Evolutionary conservation across 768 basidiomycete genomes (phyloP), one percentile per base, ranked within the genome.

Genomic region (Tulasnella sp.): DNA sequence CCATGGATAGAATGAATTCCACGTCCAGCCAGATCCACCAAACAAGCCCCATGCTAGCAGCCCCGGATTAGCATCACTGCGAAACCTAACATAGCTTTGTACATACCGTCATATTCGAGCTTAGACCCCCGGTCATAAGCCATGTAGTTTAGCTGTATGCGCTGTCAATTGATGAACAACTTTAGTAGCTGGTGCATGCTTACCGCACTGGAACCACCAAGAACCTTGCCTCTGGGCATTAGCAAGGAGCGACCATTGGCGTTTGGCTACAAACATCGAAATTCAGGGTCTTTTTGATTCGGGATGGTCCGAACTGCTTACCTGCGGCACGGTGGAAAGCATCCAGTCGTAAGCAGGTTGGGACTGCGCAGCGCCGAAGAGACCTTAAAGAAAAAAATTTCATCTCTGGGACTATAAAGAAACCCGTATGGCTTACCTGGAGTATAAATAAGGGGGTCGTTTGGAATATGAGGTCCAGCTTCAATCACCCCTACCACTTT

Each of bases 171-270:
- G 9, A 16, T 13, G 45, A 20, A 13, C 27, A 8, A 20, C 44
- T 29, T 19, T 28, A n/a, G 32, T 24, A 6, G 13, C 16, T 5
- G 31, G 24, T 33, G 20, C 45, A 46, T 25, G 28, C 37, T 13
- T 27, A 49, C 37, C 33, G 47, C 47, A 13, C 47, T 49, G 24
- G 47, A 49, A 42, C 47, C 47, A 49, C 47, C 47, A 25, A 49
- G 47, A n/a, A 49, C 27, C 29, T 49, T 49, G 33, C 47, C 47
- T 35, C 47, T 35, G 19, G 47, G 47, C 40, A 29, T 43, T 43
- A 43, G 42, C 42, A 43, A 43, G 25, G 42, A 4, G 25, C 4
- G 19, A 25, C n/a, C n/a, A n/a, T n/a, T n/a, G n/a, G n/a, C n/a
- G n/a, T n/a, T n/a, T n/a, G n/a, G n/a, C n/a, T n/a, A n/a, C n/a